These are phyloP conservation scores for Dryas octopetala DNA, from an alignment of 306 rosid genomes.

Conservation along the genomic window DNA sequence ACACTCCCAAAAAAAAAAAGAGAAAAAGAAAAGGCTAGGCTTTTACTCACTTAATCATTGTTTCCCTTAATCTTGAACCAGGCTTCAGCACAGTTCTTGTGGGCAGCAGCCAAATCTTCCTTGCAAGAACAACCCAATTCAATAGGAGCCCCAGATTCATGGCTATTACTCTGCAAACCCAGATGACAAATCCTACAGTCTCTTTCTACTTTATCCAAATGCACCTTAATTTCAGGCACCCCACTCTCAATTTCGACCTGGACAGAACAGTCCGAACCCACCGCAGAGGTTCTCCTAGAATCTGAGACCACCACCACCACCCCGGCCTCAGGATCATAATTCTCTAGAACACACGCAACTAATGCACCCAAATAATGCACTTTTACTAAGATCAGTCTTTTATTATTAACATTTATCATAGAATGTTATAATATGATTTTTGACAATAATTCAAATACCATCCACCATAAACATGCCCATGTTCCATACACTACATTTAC, in stretches of 20 bases:
- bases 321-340: conserved; percentile 46
- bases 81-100: conserved; percentile 86
- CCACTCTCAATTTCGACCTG: conserved; percentile 57
- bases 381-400: background rate
- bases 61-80: conserved; percentile 98
- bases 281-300: conserved; percentile 70
- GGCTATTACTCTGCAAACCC: conserved; percentile 94
- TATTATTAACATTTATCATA: background rate
- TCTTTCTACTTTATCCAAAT: conserved; percentile 72
- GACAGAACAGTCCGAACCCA: conserved; percentile 56
- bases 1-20: background rate
- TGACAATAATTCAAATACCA: background rate
- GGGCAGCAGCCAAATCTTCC: conserved; percentile 89
- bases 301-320: conserved; percentile 39
- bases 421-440: background rate
- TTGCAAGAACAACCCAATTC: conserved; percentile 96
- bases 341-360: background rate
- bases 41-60: conserved; percentile 50
- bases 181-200: conserved; percentile 96
- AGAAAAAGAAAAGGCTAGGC: background rate
- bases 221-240: conserved; percentile 73
- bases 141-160: conserved; percentile 78
- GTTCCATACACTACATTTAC: background rate
- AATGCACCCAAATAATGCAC: background rate
- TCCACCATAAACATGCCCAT: background rate